Percentiles rank a stretch among this genome's conserved stretches.
These are phyloP conservation scores for Aspergillus hortae DNA, from an alignment of 2,329 filamentous ascomycete genomes.

Conservation along the genomic window DNA sequence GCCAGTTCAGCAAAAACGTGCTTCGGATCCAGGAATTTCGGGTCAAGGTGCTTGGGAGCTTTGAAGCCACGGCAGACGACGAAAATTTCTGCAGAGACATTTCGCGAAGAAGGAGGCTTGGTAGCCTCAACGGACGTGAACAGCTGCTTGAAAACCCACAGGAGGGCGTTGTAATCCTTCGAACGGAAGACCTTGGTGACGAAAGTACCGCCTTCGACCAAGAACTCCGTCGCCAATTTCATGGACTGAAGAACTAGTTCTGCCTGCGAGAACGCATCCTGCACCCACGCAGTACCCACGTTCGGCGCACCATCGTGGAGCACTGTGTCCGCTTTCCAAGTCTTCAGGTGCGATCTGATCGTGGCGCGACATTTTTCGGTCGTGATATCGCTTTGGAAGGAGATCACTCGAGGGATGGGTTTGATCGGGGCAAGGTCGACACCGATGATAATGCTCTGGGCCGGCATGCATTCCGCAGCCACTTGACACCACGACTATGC, in stretches of 20 bases:
- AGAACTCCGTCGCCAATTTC: conserved; percentile 91
- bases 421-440: conserved; percentile 96
- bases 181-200: conserved; percentile 97
- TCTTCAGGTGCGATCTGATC: conserved; percentile 84
- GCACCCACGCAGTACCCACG: conserved; percentile 95
- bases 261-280: conserved; percentile 97
- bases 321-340: conserved; percentile 93
- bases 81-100: conserved; percentile 97
- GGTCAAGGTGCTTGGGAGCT: conserved; percentile 88
- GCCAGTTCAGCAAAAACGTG: conserved; percentile 91
- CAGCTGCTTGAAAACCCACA: conserved; percentile 97
- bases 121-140: conserved; percentile 95
- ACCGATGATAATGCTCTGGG: conserved; percentile 83
- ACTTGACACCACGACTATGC: conserved; percentile 89
- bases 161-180: conserved; percentile 91
- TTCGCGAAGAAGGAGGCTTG: conserved; percentile 91
- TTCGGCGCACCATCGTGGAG: conserved; percentile 97
- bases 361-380: conserved; percentile 93
- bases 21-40: conserved; percentile 83
- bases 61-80: conserved; percentile 95
- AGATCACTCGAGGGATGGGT: conserved; percentile 87
- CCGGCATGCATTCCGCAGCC: conserved; percentile 90
- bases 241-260: conserved; percentile 86
- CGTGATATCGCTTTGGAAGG: conserved; percentile 97
- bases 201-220: conserved; percentile 84